A percentile compares a stretch with the other conserved stretches of the same genome.
Conservation (phyloP, 1,284 basidiomycete genomes). For the Stygiomarasmius scandens region DNA sequence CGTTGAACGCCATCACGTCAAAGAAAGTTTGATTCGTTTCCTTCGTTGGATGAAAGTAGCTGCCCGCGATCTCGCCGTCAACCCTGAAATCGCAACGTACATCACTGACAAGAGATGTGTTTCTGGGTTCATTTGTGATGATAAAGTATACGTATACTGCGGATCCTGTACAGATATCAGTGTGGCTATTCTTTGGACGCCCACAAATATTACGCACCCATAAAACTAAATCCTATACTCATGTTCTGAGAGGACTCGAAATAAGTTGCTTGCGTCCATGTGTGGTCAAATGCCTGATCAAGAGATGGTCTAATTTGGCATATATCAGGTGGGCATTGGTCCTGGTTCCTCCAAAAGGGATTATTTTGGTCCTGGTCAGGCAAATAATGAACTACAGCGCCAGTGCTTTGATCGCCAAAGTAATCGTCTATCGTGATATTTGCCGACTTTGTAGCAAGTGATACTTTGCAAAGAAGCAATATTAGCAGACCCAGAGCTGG, state of each 20-base stretch:
- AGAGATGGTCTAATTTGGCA: conserved; percentile 18
- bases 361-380: background rate
- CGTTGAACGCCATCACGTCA: conserved; percentile 14
- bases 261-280: conserved; percentile 19
- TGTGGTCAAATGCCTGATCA: conserved; percentile 13
- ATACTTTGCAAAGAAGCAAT: too few species aligned
- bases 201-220: conserved; percentile 13
- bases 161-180: conserved; percentile 9
- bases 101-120: conserved; percentile 10
- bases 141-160: conserved; percentile 21
- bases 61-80: conserved; percentile 13
- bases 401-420: conserved; percentile 16
- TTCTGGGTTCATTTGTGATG: conserved; percentile 14
- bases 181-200: background rate
- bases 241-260: conserved; percentile 13
- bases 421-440: conserved; percentile 16
- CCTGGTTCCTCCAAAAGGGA: background rate
- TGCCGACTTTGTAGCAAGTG: too few species aligned
- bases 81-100: conserved; percentile 17
- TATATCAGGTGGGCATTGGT: background rate
- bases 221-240: conserved; percentile 16
- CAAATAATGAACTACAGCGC: background rate
- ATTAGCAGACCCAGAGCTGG: too few species aligned
- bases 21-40: conserved; percentile 11
- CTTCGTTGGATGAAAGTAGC: conserved; percentile 18